Conservation (phyloP, 805 yeast genomes). For the Metschnikowia cerradonensis region DNA sequence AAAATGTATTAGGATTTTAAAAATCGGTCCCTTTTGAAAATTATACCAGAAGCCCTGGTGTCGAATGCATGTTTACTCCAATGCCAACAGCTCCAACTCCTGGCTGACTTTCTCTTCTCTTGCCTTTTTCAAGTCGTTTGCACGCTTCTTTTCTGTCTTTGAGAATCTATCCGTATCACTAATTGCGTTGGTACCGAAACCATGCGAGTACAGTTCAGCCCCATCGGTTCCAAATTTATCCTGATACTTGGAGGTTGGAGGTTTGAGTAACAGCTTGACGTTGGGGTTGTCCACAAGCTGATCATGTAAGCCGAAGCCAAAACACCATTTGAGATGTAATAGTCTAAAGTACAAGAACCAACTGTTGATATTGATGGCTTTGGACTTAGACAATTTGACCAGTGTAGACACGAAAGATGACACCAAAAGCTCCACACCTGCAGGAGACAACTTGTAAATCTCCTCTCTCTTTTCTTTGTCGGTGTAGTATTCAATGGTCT, state of each 20-base stretch:
- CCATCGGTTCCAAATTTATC: constrained; percentile 13
- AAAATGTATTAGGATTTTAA: not conserved
- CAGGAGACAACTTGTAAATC: constrained; percentile 32
- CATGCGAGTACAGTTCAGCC: constrained; percentile 1
- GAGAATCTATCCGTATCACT: constrained; percentile 16
- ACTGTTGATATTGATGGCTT: constrained; percentile 43
- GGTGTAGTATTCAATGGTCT: constrained; percentile 42
- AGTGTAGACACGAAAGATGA: constrained; percentile 32
- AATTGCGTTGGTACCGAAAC: constrained; percentile 13
- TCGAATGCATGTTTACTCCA: constrained; percentile 2
- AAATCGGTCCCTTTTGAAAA: not conserved
- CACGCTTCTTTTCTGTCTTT: constrained; percentile 30
- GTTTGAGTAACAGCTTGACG: constrained; percentile 34
- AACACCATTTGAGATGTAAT: constrained; percentile 47
- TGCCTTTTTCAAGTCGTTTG: constrained; percentile 35
- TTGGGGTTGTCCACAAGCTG: constrained; percentile 40
- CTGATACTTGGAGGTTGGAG: constrained; percentile 24
- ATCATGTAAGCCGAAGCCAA: constrained; percentile 48
- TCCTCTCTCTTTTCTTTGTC: constrained; percentile 32
- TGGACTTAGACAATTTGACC: constrained; percentile 43
- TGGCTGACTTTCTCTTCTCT: constrained; percentile 32
- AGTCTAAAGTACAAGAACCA: constrained; percentile 50
- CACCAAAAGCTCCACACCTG: constrained; percentile 32
- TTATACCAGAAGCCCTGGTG: not conserved
- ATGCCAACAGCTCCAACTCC: constrained; percentile 20